Conservation (phyloP, 78 protist genomes). For the Chrysochromulina tobinii region DNA sequence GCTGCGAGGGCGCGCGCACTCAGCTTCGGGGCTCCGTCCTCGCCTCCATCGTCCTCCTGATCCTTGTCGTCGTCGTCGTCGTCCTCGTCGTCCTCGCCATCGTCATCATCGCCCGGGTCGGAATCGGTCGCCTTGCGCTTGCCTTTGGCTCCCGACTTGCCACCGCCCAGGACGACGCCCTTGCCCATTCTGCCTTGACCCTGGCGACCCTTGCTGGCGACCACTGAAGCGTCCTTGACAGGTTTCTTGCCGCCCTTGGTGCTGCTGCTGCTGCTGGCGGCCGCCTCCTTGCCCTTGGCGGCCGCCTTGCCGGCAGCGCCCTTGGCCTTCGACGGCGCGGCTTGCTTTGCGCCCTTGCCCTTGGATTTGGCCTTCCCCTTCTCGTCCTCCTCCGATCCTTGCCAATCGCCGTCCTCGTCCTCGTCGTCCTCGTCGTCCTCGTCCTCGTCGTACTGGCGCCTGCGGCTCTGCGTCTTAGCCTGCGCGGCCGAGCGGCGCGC, state of each 20-base stretch:
- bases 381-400: neutral
- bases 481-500: slow-evolving; percentile 8
- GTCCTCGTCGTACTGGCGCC: too few relatives aligned
- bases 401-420: neutral
- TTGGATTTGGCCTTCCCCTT: neutral
- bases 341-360: neutral
- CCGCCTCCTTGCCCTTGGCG: neutral
- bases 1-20: neutral
- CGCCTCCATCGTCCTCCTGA: neutral
- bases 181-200: neutral
- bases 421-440: neutral
- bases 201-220: too few relatives aligned
- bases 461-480: neutral
- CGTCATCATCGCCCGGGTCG: neutral
- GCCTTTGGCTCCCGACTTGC: neutral
- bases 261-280: neutral
- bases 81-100: neutral
- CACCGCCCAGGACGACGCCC: neutral
- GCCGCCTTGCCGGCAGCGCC: neutral
- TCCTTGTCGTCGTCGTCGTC: neutral
- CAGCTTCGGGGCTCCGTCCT: neutral
- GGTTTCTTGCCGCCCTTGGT: neutral
- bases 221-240: neutral
- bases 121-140: neutral
- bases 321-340: neutral